Conservation (phyloP, 495 filamentous ascomycete species). For the Lophiotrema nucula region DNA sequence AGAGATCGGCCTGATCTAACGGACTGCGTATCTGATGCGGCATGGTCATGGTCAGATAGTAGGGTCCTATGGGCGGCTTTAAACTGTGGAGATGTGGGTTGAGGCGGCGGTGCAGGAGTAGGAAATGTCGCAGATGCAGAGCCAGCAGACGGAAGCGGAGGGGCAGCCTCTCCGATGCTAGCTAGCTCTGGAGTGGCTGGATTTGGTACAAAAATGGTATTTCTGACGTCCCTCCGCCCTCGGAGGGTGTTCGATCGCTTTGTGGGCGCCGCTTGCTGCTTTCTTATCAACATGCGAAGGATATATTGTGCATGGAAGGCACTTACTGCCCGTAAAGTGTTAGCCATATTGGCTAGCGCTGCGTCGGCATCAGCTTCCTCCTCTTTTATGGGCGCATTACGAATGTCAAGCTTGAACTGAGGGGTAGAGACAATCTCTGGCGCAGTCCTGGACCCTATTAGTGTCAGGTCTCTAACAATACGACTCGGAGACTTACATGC, state of each 20-base stretch:
- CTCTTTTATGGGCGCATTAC: conserved; percentile 88
- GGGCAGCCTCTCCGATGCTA: conserved; percentile 27
- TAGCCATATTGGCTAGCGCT: conserved; percentile 88
- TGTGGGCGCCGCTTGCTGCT: conserved; percentile 58
- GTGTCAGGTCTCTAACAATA: neutral
- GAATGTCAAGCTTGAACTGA: conserved; percentile 85
- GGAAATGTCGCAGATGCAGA: conserved; percentile 11
- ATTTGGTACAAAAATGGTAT: conserved; percentile 39
- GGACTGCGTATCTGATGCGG: conserved; percentile 84
- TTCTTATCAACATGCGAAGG: no score
- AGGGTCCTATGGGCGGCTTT: conserved; percentile 34
- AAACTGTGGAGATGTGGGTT: conserved; percentile 37
- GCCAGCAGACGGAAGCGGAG: conserved; percentile 19
- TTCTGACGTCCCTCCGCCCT: conserved; percentile 83
- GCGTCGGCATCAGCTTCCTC: conserved; percentile 86
- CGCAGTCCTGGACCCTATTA: conserved; percentile 6
- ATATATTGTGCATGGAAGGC: no score
- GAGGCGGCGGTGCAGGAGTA: conserved; percentile 13
- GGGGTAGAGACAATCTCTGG: conserved; percentile 36
- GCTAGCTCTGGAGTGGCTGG: conserved; percentile 33
- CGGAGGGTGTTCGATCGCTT: conserved; percentile 74
- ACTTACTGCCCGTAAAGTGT: conserved; percentile 69
- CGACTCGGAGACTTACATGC: conserved; percentile 41
- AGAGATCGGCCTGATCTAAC: conserved; percentile 84
- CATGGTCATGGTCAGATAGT: conserved; percentile 51